A percentile compares a stretch with the other conserved stretches of the same genome.
Conservation (phyloP, 1,139 yeast genomes). For the Pichia sp. region DNA sequence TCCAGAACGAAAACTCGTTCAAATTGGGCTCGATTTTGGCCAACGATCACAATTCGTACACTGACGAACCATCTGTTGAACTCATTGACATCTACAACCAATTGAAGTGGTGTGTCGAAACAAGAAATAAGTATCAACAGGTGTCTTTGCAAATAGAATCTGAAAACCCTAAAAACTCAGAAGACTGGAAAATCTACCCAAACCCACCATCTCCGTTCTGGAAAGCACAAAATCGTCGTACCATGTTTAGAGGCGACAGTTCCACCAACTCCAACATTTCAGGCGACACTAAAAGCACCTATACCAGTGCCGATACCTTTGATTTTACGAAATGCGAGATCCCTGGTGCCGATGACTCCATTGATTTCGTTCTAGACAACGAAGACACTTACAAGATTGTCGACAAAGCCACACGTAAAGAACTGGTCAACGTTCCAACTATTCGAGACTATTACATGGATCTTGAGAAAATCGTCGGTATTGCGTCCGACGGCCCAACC, state of each 20-base stretch:
- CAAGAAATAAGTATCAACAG: conserved; percentile 70
- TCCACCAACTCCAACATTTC: not conserved
- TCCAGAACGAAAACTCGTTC: conserved; percentile 6
- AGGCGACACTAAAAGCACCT: conserved; percentile 6
- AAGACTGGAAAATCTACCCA: conserved; percentile 77
- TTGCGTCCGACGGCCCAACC: conserved; percentile 94
- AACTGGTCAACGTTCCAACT: conserved; percentile 59
- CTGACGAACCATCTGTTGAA: conserved; percentile 61
- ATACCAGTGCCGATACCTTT: conserved; percentile 38
- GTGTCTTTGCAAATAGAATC: conserved; percentile 64
- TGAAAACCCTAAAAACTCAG: conserved; percentile 75
- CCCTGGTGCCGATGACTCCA: conserved; percentile 49
- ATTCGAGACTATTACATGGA: conserved; percentile 80
- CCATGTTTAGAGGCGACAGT: conserved; percentile 12
- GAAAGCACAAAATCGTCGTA: conserved; percentile 41
- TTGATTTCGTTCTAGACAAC: conserved; percentile 43
- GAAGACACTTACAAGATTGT: conserved; percentile 57
- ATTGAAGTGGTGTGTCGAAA: conserved; percentile 61
- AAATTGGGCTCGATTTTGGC: conserved; percentile 53
- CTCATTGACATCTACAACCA: conserved; percentile 61
- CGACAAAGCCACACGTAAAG: conserved; percentile 21
- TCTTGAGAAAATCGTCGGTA: conserved; percentile 56
- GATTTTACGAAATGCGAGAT: conserved; percentile 52
- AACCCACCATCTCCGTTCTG: conserved; percentile 92
- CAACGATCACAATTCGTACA: conserved; percentile 52